A percentile compares a stretch with the other conserved stretches of the same genome.
Evolutionary conservation across 371 early-diverging fungal species (phyloP).

Genomic region (Syncephalis fuscata): DNA sequence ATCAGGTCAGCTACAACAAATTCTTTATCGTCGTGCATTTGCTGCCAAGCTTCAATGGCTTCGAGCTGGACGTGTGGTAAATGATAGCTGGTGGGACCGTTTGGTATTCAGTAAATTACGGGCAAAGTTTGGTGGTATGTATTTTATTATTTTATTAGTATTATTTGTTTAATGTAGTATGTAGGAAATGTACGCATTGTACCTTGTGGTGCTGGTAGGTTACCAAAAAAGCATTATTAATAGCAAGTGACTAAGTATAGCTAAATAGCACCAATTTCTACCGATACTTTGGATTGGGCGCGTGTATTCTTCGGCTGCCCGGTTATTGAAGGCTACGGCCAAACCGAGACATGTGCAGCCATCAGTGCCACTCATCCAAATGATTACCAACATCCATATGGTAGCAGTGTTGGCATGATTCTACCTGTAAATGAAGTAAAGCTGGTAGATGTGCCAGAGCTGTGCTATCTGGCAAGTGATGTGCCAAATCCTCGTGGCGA

Average conservation of each 20-base stretch:
- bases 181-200: too few relatives aligned
- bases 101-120: constrained; percentile 82
- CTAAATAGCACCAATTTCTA: constrained; percentile 85
- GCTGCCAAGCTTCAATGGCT: constrained; percentile 36
- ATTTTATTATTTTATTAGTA: too few relatives aligned
- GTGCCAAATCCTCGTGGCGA: constrained; percentile 75
- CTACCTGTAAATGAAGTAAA: constrained; percentile 42
- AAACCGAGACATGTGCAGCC: constrained; percentile 65
- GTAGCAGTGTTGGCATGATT: constrained; percentile 38
- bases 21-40: constrained; percentile 46
- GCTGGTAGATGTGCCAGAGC: constrained; percentile 80
- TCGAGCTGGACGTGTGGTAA: constrained; percentile 30
- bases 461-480: constrained; percentile 64
- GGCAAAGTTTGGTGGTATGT: constrained; percentile 81
- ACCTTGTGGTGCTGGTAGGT: too few relatives aligned
- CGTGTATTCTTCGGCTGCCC: constrained; percentile 59
- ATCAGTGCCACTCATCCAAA: constrained; percentile 24
- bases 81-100: constrained; percentile 74
- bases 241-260: constrained; percentile 56
- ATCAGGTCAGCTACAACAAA: constrained; percentile 33
- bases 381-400: constrained; percentile 19
- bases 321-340: constrained; percentile 76
- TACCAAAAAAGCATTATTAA: too few relatives aligned
- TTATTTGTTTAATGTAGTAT: too few relatives aligned
- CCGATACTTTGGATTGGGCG: constrained; percentile 73